phyloP scores from a whole-genome alignment of 140 eudicot genomes.

The Anethum foeniculum region DNA sequence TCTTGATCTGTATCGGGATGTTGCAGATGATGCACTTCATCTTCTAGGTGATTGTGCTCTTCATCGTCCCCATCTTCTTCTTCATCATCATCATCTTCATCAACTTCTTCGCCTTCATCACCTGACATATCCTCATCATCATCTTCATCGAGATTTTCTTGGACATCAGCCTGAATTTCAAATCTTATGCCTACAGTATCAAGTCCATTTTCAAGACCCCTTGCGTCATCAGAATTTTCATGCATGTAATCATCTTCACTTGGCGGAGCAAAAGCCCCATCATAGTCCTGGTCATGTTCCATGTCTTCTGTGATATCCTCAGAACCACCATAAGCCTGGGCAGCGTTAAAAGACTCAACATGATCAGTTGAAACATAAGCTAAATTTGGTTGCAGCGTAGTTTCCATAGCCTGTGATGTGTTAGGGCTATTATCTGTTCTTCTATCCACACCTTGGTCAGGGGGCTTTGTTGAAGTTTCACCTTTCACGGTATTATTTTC shows the following conservation, averaged over 20 bases:
- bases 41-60: slow-evolving; percentile 74
- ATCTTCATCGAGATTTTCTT: slow-evolving; percentile 70
- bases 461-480: slow-evolving; percentile 48
- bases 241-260: slow-evolving; percentile 95
- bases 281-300: slow-evolving; percentile 96
- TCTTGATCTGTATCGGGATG: slow-evolving; percentile 88
- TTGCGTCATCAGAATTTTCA: slow-evolving; percentile 61
- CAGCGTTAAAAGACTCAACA: slow-evolving; percentile 41
- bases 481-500: slow-evolving; percentile 46
- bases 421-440: slow-evolving; percentile 34
- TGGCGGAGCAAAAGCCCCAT: slow-evolving; percentile 65
- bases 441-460: slow-evolving; percentile 37
- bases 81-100: slow-evolving; percentile 48
- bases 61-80: slow-evolving; percentile 85
- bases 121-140: slow-evolving; percentile 87
- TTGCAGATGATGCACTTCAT: slow-evolving; percentile 64
- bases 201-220: slow-evolving; percentile 67
- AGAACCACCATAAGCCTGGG: slow-evolving; percentile 67
- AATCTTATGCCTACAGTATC: slow-evolving; percentile 71
- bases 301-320: slow-evolving; percentile 86
- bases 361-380: slow-evolving; percentile 39
- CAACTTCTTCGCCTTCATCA: slow-evolving; percentile 74
- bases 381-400: slow-evolving; percentile 45
- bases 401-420: slow-evolving; percentile 41
- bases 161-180: slow-evolving; percentile 70